These are phyloP conservation scores for Scytalidium lignicola DNA, from an alignment of 2,329 filamentous ascomycete genomes.

Conservation along the genomic window DNA sequence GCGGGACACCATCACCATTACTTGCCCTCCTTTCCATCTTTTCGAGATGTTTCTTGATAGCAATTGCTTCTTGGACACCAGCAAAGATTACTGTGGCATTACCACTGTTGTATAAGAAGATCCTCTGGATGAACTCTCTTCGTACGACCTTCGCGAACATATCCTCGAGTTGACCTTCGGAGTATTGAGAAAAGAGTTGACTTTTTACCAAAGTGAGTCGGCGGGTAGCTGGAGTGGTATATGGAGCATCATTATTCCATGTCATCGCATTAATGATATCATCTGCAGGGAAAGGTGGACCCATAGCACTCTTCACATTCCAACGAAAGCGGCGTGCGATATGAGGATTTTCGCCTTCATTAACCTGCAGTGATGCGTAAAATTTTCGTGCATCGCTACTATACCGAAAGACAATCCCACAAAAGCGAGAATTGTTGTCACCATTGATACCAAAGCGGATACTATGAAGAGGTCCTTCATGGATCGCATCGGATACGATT, in stretches of 20 bases:
- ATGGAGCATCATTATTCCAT: not conserved
- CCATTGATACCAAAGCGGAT: conserved; percentile 22
- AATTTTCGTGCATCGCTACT: conserved; percentile 19
- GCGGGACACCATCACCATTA: conserved; percentile 4
- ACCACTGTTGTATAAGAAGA: conserved; percentile 26
- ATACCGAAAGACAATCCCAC: conserved; percentile 24
- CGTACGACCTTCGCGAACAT: conserved; percentile 20
- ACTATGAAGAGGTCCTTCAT: conserved; percentile 21
- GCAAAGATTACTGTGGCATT: conserved; percentile 28
- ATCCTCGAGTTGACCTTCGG: conserved; percentile 13
- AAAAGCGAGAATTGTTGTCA: conserved; percentile 13
- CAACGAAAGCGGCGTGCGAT: conserved; percentile 17
- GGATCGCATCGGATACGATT: conserved; percentile 22
- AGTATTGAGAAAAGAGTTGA: conserved; percentile 24
- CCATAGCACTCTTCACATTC: conserved; percentile 17
- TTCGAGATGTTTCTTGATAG: conserved; percentile 22
- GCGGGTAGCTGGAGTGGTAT: conserved; percentile 16
- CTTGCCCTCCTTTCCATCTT: conserved; percentile 5
- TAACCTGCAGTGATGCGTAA: conserved; percentile 8
- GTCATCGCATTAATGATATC: conserved; percentile 20
- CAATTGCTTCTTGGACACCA: conserved; percentile 20
- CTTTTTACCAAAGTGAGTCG: conserved; percentile 26
- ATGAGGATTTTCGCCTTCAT: not conserved
- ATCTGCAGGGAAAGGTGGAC: conserved; percentile 17
- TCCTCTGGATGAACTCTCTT: conserved; percentile 18